Base-by-base conservation (phyloP, 1,284 basidiomycete genomes). In the Bondarzewia mesenterica region DNA sequence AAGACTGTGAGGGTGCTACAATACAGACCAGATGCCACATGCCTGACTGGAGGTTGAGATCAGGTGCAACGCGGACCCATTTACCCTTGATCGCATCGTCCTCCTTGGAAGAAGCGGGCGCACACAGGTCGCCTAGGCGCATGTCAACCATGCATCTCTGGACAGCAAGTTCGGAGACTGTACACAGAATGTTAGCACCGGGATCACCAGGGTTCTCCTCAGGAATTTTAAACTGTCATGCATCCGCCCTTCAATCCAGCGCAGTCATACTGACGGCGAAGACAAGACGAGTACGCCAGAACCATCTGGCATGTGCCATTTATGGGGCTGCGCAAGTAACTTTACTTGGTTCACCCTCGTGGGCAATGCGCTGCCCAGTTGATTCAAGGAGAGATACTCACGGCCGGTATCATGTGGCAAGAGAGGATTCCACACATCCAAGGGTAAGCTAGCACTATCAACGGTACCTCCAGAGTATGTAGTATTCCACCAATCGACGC, bases 21-120 rank as follows among this genome's bases (percentile, higher is more conserved):
- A 41, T 43, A 58, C 69, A 46, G 51, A 84, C 83, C 56, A 86
- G 61, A 53, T 68, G 80, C 65, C 83, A 73, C 40, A 82, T 62
- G 0, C 84, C 84, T 4, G 75, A 69, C 57, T 87, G 76, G 39
- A 69, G 60, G 60, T 92, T 91, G 27, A 95, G 65, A 62, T 93
- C 84, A 16, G 82, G 73, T 18, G 80, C 78, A 7, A 94, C 84
- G 18, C 84, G 78, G 1, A 95, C 90, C 93, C 93, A 95, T 59
- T 85, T 88, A 0, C 92, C 92, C 56, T 83, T 84, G 46, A 81
- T 74, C 4, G 84, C 82, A 60, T 93, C 89, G 29, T 83, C 65
- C 54, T 87, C 85, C 7, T 74, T 71, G 0, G 81, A 89, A 0
- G 85, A 76, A 3, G 72, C 62, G 0, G 93, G 91, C 1, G 68